These are phyloP conservation scores for Diaporthe destruens DNA, from an alignment of 2,329 filamentous ascomycete species.

Conservation along the genomic window DNA sequence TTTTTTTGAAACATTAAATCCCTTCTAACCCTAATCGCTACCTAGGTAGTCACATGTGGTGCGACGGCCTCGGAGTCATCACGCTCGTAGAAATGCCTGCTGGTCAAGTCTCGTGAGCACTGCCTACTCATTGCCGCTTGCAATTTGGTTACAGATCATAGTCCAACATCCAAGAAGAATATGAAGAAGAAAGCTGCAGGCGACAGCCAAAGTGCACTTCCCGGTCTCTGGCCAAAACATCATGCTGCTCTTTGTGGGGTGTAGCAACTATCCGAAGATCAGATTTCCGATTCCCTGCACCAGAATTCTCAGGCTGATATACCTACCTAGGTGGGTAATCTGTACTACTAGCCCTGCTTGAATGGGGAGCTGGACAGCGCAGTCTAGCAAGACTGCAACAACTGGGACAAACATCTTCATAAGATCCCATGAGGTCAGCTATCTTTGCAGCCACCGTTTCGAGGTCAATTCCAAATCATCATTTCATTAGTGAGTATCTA, in stretches of 20 bases:
- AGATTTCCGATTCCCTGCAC: not conserved
- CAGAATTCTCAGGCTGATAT: not conserved
- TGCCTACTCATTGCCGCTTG: not conserved
- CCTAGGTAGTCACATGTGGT: not conserved
- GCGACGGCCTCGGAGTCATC: not conserved
- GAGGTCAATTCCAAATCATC: not conserved
- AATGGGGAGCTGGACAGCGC: not conserved
- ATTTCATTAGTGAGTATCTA: slow-evolving; percentile 21
- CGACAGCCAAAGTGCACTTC: not conserved
- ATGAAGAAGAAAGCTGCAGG: not conserved
- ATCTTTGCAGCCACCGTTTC: not conserved
- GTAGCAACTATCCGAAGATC: not conserved
- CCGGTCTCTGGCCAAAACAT: not conserved
- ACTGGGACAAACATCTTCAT: not conserved
- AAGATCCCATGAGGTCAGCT: not conserved
- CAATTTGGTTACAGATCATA: not conserved
- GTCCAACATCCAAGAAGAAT: not conserved
- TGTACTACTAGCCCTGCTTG: too few relatives aligned
- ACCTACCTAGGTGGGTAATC: too few relatives aligned
- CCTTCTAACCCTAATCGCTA: not conserved
- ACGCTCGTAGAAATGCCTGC: not conserved
- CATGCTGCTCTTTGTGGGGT: not conserved
- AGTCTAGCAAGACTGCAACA: not conserved
- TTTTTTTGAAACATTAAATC: not conserved
- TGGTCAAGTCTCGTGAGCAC: not conserved